These are phyloP conservation scores for Peronospora destructor DNA, from an alignment of 352 stramenopile species.

Conservation along the genomic window DNA sequence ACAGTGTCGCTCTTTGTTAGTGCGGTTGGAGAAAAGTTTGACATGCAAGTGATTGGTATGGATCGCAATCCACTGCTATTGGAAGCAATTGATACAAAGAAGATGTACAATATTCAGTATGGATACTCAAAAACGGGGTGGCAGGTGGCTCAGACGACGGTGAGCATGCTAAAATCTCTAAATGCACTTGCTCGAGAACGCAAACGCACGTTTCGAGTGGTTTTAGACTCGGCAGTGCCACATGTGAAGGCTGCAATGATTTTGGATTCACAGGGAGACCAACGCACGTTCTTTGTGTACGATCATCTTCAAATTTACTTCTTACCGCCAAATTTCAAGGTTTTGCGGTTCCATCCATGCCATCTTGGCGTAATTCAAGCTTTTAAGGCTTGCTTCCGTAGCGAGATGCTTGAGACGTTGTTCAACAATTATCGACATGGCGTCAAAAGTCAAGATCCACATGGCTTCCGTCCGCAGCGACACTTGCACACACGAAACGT, in stretches of 20 bases:
- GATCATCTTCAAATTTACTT: constrained; percentile 80
- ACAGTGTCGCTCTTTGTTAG: constrained; percentile 76
- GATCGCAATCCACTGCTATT: constrained; percentile 52
- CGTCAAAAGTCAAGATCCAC: constrained; percentile 39
- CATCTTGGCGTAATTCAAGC: constrained; percentile 68
- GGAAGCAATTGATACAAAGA: constrained; percentile 53
- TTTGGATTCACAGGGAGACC: constrained; percentile 76
- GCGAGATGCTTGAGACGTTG: constrained; percentile 71
- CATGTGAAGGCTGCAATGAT: constrained; percentile 85
- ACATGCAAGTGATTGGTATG: constrained; percentile 76
- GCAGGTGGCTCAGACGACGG: constrained; percentile 73
- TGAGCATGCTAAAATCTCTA: constrained; percentile 72
- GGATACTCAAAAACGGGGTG: constrained; percentile 74
- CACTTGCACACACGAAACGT: constrained; percentile 72
- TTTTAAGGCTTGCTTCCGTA: constrained; percentile 76
- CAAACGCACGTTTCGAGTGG: constrained; percentile 75
- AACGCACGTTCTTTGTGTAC: constrained; percentile 82
- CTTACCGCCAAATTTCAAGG: constrained; percentile 74
- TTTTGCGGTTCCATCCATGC: constrained; percentile 61
- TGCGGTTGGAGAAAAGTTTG: constrained; percentile 66
- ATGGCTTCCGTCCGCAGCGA: constrained; percentile 39
- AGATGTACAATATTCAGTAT: constrained; percentile 69
- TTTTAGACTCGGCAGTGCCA: constrained; percentile 73
- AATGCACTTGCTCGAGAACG: constrained; percentile 60
- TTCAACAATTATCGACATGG: constrained; percentile 56